Evolutionary conservation across 2,329 filamentous ascomycete genomes (phyloP).

Genomic region (Leptoxyphium fumago): DNA sequence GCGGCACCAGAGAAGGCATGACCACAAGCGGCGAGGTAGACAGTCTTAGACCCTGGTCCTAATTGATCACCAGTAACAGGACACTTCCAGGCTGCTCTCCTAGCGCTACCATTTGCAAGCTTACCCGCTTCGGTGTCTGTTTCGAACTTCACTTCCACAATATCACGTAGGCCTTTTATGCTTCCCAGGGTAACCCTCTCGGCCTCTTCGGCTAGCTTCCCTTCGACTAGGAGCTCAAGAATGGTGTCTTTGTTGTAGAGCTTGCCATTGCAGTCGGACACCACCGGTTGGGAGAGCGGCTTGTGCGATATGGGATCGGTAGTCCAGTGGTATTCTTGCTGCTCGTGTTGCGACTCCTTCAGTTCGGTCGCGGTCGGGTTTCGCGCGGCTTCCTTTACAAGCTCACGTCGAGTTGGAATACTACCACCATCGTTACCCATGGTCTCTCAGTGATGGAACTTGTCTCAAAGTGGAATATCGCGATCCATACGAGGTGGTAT

Average conservation of each 20-base stretch:
- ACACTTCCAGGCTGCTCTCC: constrained; percentile 50
- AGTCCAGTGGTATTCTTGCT: constrained; percentile 72
- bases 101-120: constrained; percentile 28
- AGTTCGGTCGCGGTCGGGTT: constrained; percentile 69
- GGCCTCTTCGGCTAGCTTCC: constrained; percentile 42
- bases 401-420: constrained; percentile 87
- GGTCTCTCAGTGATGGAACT: constrained; percentile 3
- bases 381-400: constrained; percentile 85
- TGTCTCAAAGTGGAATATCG: too few species aligned
- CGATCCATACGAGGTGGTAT: too few species aligned
- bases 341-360: constrained; percentile 76
- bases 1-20: constrained; percentile 85
- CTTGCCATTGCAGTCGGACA: constrained; percentile 70
- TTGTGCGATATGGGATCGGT: constrained; percentile 76
- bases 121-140: constrained; percentile 31
- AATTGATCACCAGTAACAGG: constrained; percentile 78
- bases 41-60: constrained; percentile 62
- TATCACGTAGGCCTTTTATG: constrained; percentile 69
- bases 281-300: constrained; percentile 57
- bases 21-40: constrained; percentile 87
- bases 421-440: constrained; percentile 98
- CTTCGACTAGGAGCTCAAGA: constrained; percentile 49
- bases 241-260: constrained; percentile 94
- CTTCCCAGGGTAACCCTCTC: constrained; percentile 44
- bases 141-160: constrained; percentile 73